phyloP scores from a whole-genome alignment of 2,329 filamentous ascomycete genomes.

The Arachnomyces sp. region DNA sequence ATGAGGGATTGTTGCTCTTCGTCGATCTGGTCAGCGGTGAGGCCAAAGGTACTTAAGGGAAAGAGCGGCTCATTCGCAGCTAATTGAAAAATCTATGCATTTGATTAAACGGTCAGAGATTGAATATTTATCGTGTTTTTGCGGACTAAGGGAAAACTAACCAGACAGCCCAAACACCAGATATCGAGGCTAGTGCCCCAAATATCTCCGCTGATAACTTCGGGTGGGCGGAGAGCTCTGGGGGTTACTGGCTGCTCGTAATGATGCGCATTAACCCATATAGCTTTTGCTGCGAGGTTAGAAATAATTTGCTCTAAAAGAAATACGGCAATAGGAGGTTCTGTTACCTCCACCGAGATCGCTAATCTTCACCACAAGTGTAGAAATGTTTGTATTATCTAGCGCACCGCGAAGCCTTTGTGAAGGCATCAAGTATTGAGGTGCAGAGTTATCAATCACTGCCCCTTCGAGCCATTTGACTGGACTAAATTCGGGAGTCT shows the following conservation, averaged over 20 bases:
- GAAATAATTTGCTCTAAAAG: conserved; percentile 1
- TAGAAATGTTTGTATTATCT: conserved; percentile 9
- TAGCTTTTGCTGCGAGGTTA: conserved; percentile 1
- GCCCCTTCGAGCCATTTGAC: conserved; percentile 14
- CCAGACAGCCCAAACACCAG: conserved; percentile 18
- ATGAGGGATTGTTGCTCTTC: conserved; percentile 8
- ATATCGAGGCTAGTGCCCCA: conserved; percentile 16
- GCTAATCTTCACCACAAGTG: conserved; percentile 15
- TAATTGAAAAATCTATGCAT: conserved; percentile 15
- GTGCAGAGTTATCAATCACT: conserved; percentile 12
- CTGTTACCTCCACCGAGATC: conserved; percentile 17
- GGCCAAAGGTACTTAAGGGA: conserved; percentile 12
- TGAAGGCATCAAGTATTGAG: conserved; percentile 15
- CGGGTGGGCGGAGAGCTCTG: conserved; percentile 14
- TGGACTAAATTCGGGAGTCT: conserved; percentile 12
- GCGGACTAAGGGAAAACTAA: conserved; percentile 7
- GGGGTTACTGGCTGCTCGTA: conserved; percentile 12
- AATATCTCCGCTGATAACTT: conserved; percentile 10
- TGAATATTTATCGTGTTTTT: conserved; percentile 3
- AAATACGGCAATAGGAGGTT: conserved; percentile 2
- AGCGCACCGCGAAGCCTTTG: conserved; percentile 13
- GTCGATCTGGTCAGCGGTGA: conserved; percentile 10
- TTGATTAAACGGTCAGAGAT: conserved; percentile 2
- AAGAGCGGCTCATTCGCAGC: conserved; percentile 17
- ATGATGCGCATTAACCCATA: conserved; percentile 4